These are phyloP conservation scores for Lentinula detonsa DNA, from an alignment of 768 basidiomycete genomes.

Conservation along the genomic window DNA sequence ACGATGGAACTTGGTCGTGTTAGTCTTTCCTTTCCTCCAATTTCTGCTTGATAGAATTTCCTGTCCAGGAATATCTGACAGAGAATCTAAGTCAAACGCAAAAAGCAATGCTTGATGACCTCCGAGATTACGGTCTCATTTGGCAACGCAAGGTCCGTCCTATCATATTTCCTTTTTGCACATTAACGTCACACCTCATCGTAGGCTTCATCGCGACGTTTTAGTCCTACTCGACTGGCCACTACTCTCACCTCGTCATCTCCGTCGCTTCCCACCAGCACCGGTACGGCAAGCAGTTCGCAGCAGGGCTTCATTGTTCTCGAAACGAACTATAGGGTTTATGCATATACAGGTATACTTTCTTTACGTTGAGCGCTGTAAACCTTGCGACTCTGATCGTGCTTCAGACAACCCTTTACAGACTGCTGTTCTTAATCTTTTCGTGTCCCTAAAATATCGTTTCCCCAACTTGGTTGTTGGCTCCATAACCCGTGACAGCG, in stretches of 20 bases:
- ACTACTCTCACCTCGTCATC: slow-evolving; percentile 92
- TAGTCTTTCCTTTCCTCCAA: slow-evolving; percentile 16
- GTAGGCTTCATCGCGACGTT: slow-evolving; percentile 67
- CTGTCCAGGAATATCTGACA: slow-evolving; percentile 77
- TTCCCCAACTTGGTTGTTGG: slow-evolving; percentile 98
- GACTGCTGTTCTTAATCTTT: slow-evolving; percentile 92
- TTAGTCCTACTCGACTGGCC: slow-evolving; percentile 91
- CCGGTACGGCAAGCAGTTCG: slow-evolving; percentile 49
- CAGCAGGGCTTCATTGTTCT: slow-evolving; percentile 90
- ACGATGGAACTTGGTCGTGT: slow-evolving; percentile 93
- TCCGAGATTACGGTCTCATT: slow-evolving; percentile 91
- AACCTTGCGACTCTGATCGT: slow-evolving; percentile 13
- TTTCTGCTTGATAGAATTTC: neutral
- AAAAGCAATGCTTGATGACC: slow-evolving; percentile 82
- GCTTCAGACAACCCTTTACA: slow-evolving; percentile 86
- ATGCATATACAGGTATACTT: slow-evolving; percentile 86
- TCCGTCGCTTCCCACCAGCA: slow-evolving; percentile 66
- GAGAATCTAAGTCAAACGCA: slow-evolving; percentile 76
- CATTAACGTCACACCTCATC: slow-evolving; percentile 16
- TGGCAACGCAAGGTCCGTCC: slow-evolving; percentile 71
- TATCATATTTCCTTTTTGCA: slow-evolving; percentile 13
- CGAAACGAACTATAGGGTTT: slow-evolving; percentile 97
- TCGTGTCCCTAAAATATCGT: slow-evolving; percentile 86
- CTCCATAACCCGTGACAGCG: slow-evolving; percentile 89
- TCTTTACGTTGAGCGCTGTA: slow-evolving; percentile 16